These are phyloP conservation scores for Globisporangium sylvaticum DNA, from an alignment of 352 stramenopile species.

Conservation along the genomic window DNA sequence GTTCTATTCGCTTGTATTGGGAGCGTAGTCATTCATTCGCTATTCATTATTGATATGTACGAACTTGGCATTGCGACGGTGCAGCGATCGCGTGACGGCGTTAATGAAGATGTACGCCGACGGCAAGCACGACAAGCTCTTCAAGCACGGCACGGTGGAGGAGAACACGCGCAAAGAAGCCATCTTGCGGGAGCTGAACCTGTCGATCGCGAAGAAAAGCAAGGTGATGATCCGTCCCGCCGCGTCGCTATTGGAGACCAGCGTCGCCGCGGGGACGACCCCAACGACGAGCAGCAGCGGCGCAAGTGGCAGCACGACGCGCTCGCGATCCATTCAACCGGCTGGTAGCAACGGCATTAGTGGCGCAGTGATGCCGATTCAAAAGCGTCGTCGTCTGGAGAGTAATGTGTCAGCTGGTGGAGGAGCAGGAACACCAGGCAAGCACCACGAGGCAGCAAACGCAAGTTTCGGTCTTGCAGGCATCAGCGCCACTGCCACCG, in stretches of 20 bases:
- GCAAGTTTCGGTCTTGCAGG: not conserved
- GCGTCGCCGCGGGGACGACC: constrained; percentile 16
- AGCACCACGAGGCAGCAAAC: not conserved
- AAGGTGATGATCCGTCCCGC: constrained; percentile 29
- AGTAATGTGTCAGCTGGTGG: constrained; percentile 1
- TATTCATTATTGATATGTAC: not conserved
- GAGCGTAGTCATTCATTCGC: not conserved
- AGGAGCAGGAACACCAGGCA: not conserved
- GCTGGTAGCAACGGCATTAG: not conserved
- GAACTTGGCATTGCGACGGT: not conserved
- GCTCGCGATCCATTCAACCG: constrained; percentile 2
- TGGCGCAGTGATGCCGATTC: not conserved
- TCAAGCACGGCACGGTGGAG: constrained; percentile 70
- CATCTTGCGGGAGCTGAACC: constrained; percentile 60
- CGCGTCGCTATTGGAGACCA: constrained; percentile 16
- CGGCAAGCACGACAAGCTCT: constrained; percentile 80
- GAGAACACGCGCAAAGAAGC: constrained; percentile 66
- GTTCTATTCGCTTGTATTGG: not conserved
- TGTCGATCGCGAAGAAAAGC: constrained; percentile 41
- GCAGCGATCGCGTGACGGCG: constrained; percentile 66
- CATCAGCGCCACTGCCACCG: not conserved
- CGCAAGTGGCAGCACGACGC: not conserved
- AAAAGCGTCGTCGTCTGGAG: constrained; percentile 17
- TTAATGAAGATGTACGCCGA: constrained; percentile 79
- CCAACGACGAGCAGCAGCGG: not conserved